Evolutionary conservation across 1,284 basidiomycete species (phyloP).

Genomic region (Cryptococcus maquisensis): DNA sequence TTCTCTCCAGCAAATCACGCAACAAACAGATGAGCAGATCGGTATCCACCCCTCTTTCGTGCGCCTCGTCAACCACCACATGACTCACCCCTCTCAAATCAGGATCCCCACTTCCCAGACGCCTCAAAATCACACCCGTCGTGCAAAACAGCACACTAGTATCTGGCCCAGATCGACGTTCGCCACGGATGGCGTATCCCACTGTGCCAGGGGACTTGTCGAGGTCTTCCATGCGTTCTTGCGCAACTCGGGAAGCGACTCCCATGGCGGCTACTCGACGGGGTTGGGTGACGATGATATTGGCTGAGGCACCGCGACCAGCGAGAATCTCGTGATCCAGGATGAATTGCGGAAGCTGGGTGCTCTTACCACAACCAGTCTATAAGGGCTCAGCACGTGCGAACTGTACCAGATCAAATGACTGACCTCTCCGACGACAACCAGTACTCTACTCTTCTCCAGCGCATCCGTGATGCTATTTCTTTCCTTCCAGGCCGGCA

Average conservation of each 20-base stretch:
- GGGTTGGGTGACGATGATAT: constrained; percentile 86
- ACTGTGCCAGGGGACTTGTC: constrained; percentile 59
- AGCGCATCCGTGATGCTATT: constrained; percentile 63
- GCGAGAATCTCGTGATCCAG: constrained; percentile 70
- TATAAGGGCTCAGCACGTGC: constrained; percentile 29
- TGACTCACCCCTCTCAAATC: constrained; percentile 70
- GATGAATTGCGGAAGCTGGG: constrained; percentile 78
- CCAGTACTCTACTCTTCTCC: constrained; percentile 62
- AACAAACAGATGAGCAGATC: constrained; percentile 85
- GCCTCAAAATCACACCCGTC: constrained; percentile 81
- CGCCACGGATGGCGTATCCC: constrained; percentile 88
- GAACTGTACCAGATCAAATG: constrained; percentile 8
- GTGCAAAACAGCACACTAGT: constrained; percentile 87
- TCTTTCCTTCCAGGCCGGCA: constrained; percentile 72
- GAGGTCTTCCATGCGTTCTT: constrained; percentile 73
- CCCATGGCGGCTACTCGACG: constrained; percentile 85
- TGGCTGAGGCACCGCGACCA: constrained; percentile 62
- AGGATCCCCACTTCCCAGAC: constrained; percentile 67
- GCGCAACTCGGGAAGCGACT: constrained; percentile 79
- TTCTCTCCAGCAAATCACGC: constrained; percentile 67
- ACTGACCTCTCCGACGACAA: constrained; percentile 83
- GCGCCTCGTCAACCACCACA: constrained; percentile 88
- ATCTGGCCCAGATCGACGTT: constrained; percentile 62
- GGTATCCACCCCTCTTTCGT: constrained; percentile 84
- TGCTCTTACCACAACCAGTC: constrained; percentile 77